Base-by-base conservation (phyloP, 768 basidiomycete genomes). In the Boletus fagicola region DNA sequence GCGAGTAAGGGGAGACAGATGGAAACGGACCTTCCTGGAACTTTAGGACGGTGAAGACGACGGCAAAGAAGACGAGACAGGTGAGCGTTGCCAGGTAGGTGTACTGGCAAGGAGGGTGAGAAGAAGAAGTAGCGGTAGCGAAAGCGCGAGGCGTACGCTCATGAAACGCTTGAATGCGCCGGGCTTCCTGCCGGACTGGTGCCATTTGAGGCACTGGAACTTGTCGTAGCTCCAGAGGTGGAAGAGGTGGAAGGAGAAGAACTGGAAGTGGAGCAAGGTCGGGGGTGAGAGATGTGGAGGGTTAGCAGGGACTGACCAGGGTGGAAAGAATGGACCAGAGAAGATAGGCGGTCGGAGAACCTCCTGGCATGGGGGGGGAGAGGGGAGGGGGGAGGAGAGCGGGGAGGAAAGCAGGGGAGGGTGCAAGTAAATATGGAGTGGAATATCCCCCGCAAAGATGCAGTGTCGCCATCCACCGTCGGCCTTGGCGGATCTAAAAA, bases 151-250 rank as follows among this genome's bases (percentile, higher is more conserved):
- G 77, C 84, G 67, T 67, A 91, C 88, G n/a, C 88, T 92, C 91
- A 93, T 93, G 67, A 93, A 80, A 50, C 92, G 80, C 74, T 88
- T 92, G 81, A 93, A 93, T 13, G 90, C 84, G 54, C 91, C 91
- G 55, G 87, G 88, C 68, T 89, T 88, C 51, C 88, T 79, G 35
- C 88, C 88, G 15, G 84, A 78, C 67, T 83, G 61, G 48, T 42
- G 79, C 88, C 89, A 91, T 71, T 76, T 80, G 46, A 91, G 72
- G 71, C 90, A 91, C 59, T 84, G 78, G 72, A 91, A 88, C 57
- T 74, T 79, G 74, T 92, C 90, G 65, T 91, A 92, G 60, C 75
- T 77, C 87, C 88, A 92, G n/a, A 92, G 79, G 69, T 92, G 90
- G 63, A 81, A 76, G 47, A 88, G 64, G 54, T 91, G 78, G 69